Conservation (phyloP, 179 eudicot genomes). For the Spinacia oleracea region DNA sequence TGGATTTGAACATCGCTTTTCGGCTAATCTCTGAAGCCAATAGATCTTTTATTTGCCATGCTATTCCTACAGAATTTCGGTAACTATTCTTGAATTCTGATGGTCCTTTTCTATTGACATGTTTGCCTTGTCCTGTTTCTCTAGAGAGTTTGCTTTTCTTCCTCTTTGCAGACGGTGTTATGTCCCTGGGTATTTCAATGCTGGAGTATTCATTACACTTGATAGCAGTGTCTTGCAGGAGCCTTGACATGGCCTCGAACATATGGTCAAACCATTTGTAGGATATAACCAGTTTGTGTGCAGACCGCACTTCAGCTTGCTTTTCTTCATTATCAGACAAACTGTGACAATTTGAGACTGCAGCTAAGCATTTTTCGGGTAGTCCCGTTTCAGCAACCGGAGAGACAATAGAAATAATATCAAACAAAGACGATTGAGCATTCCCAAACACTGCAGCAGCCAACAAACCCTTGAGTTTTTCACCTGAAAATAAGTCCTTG, state of each 20-base stretch:
- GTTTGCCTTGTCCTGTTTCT: constrained; percentile 38
- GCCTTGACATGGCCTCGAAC: constrained; percentile 51
- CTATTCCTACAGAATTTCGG: constrained; percentile 59
- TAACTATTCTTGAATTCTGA: constrained; percentile 55
- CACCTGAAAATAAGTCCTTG: constrained; percentile 56
- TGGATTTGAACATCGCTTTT: constrained; percentile 56
- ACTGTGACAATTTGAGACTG: constrained; percentile 55
- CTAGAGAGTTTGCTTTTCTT: constrained; percentile 46
- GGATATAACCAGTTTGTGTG: constrained; percentile 70
- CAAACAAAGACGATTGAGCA: constrained; percentile 67
- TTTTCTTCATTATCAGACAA: constrained; percentile 51
- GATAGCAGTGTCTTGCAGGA: constrained; percentile 53
- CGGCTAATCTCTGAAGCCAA: constrained; percentile 55
- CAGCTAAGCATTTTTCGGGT: constrained; percentile 56
- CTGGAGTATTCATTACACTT: constrained; percentile 54
- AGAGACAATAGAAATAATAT: constrained; percentile 54
- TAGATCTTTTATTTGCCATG: constrained; percentile 91
- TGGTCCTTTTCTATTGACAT: constrained; percentile 35
- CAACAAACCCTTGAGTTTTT: constrained; percentile 59
- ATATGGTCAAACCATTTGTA: constrained; percentile 67
- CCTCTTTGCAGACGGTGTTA: constrained; percentile 43
- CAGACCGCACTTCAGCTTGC: constrained; percentile 79
- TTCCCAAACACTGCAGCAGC: constrained; percentile 46
- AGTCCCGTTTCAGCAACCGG: constrained; percentile 48
- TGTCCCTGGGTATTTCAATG: constrained; percentile 42